Evolutionary conservation across 2,329 filamentous ascomycete genomes (phyloP), one percentile per base, ranked within the genome.

Genomic region (Aspergillus floridensis): DNA sequence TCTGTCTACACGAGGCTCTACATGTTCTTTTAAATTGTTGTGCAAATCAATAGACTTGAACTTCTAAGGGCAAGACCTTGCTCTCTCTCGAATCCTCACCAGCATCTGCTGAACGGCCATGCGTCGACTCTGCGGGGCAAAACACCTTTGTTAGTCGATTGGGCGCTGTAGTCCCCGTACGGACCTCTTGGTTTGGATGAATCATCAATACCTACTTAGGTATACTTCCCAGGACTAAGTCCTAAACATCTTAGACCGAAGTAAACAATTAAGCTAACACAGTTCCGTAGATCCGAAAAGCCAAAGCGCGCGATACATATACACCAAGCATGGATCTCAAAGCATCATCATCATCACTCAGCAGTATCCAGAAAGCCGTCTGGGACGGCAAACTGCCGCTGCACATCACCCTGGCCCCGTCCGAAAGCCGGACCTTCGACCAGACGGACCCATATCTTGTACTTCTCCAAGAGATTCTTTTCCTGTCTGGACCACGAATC

Each of bases 351-450:
- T 29, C 26, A 29, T 65, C 73, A 32, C 61, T 73, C 6, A 68
- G 58, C 60, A 64, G 66, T 29, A 75, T 78, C 38, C 75, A 77
- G 59, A 72, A 79, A 68, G 77, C 76, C 63, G 76, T 88, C 64
- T 88, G 86, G 86, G 75, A 80, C 59, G 86, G 85, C 47, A 81
- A 79, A 32, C 76, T 88, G 49, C 84, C 86, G 24, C 74, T 88
- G 31, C 82, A 86, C 67, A 86, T 88, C 59, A 75, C 77, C 4
- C 77, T 88, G 44, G 79, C 85, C 51, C 80, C 82, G 57, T 79
- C 80, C 46, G 86, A 88, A 70, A 87, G 84, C 69, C 80, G 84
- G 58, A 83, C 79, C 2, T 88, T 83, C 69, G 81, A 88, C 66
- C 75, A 84, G 47, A 82, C 82, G 16, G 84, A 87, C 63, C 80